These are phyloP conservation scores for Trametes cinnabarina DNA, from an alignment of 768 basidiomycete species.

Conservation along the genomic window DNA sequence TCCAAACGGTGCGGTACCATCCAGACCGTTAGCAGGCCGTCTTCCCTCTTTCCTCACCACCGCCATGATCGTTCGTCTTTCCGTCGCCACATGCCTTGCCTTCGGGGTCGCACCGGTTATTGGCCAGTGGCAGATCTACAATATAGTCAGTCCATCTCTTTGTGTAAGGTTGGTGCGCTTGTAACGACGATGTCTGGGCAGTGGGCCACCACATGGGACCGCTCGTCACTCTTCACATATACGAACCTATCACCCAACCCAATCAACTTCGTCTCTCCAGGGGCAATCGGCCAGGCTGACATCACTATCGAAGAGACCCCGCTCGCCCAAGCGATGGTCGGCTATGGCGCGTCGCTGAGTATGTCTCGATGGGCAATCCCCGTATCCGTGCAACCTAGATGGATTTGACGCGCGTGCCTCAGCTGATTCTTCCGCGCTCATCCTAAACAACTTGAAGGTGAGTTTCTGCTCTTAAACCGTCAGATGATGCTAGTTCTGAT, in stretches of 20 bases:
- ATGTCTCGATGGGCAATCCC: neutral
- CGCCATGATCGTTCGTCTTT: slow-evolving; percentile 4
- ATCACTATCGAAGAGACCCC: slow-evolving; percentile 53
- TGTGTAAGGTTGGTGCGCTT: no score
- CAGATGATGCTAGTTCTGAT: slow-evolving; percentile 1
- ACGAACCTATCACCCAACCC: slow-evolving; percentile 39
- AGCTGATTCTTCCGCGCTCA: slow-evolving; percentile 72
- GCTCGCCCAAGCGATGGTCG: slow-evolving; percentile 61
- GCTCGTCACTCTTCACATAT: slow-evolving; percentile 51
- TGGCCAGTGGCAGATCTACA: slow-evolving; percentile 33
- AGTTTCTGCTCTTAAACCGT: neutral
- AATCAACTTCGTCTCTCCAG: slow-evolving; percentile 60
- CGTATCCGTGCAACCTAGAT: neutral
- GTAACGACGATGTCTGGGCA: neutral
- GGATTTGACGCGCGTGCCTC: neutral
- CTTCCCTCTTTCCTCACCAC: neutral
- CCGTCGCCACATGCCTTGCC: neutral
- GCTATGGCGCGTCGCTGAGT: slow-evolving; percentile 71
- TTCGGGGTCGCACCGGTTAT: neutral
- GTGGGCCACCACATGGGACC: slow-evolving; percentile 36
- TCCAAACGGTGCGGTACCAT: neutral
- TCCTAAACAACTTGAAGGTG: slow-evolving; percentile 67
- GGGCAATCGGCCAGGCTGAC: slow-evolving; percentile 55
- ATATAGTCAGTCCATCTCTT: slow-evolving; percentile 25
- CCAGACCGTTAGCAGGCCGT: neutral